phyloP scores from a whole-genome alignment of 148 eudicot species.

The Heliosperma pusillum region DNA sequence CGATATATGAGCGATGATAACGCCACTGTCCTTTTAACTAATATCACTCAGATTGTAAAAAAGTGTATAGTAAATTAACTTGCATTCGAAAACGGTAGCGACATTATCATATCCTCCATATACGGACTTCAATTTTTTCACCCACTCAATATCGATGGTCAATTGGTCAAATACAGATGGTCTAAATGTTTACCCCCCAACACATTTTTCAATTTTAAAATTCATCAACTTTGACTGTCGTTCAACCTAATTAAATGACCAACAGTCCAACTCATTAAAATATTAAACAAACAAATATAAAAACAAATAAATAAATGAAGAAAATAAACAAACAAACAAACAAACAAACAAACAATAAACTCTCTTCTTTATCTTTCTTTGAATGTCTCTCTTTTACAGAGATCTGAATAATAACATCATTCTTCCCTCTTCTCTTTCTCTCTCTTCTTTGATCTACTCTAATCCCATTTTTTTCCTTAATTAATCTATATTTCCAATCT shows the following conservation, averaged over 20 bases:
- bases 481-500: background rate
- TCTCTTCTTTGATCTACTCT: conserved; percentile 9
- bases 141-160: background rate
- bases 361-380: background rate
- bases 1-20: too few species aligned
- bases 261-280: conserved; percentile 9
- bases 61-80: too few species aligned
- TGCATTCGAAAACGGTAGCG: too few species aligned
- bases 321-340: background rate
- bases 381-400: conserved; percentile 4
- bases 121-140: background rate
- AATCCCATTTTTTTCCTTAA: background rate
- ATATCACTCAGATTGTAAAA: too few species aligned
- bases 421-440: conserved; percentile 7
- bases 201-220: background rate
- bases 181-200: background rate
- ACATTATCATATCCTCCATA: too few species aligned
- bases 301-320: background rate
- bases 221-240: conserved; percentile 23
- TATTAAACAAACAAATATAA: background rate
- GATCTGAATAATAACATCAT: background rate
- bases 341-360: conserved; percentile 10
- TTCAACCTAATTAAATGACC: conserved; percentile 8
- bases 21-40: too few species aligned
- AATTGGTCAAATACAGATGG: background rate